phyloP scores from a whole-genome alignment of 2,329 filamentous ascomycete genomes.

The Fusarium heterosporum region DNA sequence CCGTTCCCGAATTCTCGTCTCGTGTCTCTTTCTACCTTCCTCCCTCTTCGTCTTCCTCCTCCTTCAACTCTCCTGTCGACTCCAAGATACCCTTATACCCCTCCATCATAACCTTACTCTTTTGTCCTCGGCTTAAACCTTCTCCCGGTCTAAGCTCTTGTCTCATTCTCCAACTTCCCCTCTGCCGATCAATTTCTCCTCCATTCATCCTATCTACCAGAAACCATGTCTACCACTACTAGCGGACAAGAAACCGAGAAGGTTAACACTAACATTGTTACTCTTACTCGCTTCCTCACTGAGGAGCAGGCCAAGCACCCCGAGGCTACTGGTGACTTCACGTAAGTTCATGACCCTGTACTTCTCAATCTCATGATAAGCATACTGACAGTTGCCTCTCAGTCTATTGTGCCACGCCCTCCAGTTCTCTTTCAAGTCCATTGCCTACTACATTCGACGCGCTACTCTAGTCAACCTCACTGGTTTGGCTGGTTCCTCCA shows the following conservation, averaged over 20 bases:
- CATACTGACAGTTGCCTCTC: conserved; percentile 23
- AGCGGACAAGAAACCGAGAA: conserved; percentile 72
- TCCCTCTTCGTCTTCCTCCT: conserved; percentile 21
- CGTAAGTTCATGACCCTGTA: conserved; percentile 64
- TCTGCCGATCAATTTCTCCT: conserved; percentile 26
- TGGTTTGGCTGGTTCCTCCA: conserved; percentile 92
- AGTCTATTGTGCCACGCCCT: conserved; percentile 97
- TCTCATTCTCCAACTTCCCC: conserved; percentile 25
- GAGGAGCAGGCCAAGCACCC: conserved; percentile 95
- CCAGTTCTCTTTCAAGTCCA: conserved; percentile 99
- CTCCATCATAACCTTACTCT: conserved; percentile 29
- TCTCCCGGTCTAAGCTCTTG: conserved; percentile 30
- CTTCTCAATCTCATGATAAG: conserved; percentile 15
- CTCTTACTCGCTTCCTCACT: conserved; percentile 92
- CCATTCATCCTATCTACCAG: conserved; percentile 32
- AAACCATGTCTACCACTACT: conserved; percentile 53
- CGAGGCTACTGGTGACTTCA: conserved; percentile 98
- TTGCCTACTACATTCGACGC: conserved; percentile 98
- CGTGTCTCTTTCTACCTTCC: conserved; percentile 29
- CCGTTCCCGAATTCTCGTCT: conserved; percentile 35
- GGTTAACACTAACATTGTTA: conserved; percentile 96
- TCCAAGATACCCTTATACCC: conserved; percentile 35
- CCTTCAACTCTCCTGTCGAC: conserved; percentile 18
- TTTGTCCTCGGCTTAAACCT: conserved; percentile 30
- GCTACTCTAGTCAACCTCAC: conserved; percentile 95